Evolutionary conservation across 2,329 filamentous ascomycete species (phyloP).

Genomic region (Claviceps africana): DNA sequence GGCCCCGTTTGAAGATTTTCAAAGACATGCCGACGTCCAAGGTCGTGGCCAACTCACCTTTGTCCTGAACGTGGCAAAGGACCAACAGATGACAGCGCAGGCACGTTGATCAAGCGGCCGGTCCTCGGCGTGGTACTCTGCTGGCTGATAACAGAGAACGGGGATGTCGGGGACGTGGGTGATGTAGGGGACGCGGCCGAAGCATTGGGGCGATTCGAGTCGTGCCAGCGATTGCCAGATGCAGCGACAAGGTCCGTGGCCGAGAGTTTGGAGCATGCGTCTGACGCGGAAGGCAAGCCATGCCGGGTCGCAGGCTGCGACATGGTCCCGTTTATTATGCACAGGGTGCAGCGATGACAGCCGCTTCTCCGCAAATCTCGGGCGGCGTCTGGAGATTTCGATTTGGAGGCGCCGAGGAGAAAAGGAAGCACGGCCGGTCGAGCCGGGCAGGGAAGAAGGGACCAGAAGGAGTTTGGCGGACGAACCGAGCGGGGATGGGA

Average conservation of each 20-base stretch:
- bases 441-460: not conserved
- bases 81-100: slow-evolving; percentile 10
- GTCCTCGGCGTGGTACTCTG: slow-evolving; percentile 31
- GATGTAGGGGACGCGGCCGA: too few relatives aligned
- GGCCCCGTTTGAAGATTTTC: not conserved
- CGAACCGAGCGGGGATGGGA: not conserved
- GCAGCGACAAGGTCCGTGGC: slow-evolving; percentile 1
- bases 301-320: slow-evolving; percentile 37
- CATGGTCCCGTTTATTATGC: slow-evolving; percentile 26
- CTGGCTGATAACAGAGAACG: slow-evolving; percentile 17
- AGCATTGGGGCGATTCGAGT: slow-evolving; percentile 5
- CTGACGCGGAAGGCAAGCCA: slow-evolving; percentile 22
- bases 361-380: slow-evolving; percentile 4
- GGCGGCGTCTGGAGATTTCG: not conserved
- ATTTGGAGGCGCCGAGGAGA: not conserved
- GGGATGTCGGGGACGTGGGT: slow-evolving; percentile 10
- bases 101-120: slow-evolving; percentile 18
- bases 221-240: not conserved
- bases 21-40: not conserved
- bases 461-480: not conserved
- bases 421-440: not conserved
- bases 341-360: slow-evolving; percentile 7
- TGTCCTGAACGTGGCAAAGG: slow-evolving; percentile 12
- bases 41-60: slow-evolving; percentile 12
- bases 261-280: not conserved